Evolutionary conservation across 768 basidiomycete species (phyloP).

Genomic region (Boletus pseudopeckii): DNA sequence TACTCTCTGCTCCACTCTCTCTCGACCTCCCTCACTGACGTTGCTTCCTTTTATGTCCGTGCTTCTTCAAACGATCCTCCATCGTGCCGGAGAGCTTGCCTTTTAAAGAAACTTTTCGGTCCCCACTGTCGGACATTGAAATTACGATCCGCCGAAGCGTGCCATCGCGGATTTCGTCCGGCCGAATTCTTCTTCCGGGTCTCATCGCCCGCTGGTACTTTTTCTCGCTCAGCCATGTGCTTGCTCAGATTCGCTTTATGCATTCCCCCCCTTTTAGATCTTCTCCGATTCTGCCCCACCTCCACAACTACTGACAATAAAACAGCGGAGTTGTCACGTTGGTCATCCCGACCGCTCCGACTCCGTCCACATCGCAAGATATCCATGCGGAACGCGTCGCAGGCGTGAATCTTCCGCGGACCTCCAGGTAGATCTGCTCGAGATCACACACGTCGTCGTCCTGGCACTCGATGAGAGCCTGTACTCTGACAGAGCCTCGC

Average conservation of each 20-base stretch:
- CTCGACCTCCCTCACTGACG: background rate
- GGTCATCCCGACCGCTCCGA: conserved; percentile 28
- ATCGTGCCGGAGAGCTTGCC: conserved; percentile 4
- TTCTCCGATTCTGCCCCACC: conserved; percentile 23
- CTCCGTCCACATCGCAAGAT: conserved; percentile 31
- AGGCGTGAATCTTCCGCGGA: conserved; percentile 32
- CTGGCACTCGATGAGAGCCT: conserved; percentile 19
- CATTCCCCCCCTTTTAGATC: conserved; percentile 15
- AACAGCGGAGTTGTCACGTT: conserved; percentile 18
- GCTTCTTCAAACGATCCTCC: conserved; percentile 22
- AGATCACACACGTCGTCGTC: conserved; percentile 23
- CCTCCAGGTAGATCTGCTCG: conserved; percentile 25
- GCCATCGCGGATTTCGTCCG: background rate
- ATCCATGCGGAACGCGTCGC: conserved; percentile 29
- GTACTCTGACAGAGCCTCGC: background rate
- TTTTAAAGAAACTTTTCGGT: background rate
- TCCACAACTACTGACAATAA: conserved; percentile 21
- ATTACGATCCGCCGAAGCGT: conserved; percentile 22
- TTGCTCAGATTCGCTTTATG: conserved; percentile 26
- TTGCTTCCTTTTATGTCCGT: conserved; percentile 12
- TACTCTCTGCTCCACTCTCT: background rate
- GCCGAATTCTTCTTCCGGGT: conserved; percentile 13
- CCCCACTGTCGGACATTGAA: too few species aligned
- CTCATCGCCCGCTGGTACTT: background rate
- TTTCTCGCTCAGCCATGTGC: conserved; percentile 24